phyloP scores from a whole-genome alignment of 2,329 filamentous ascomycete species.

The Paraphoma chrysanthemicola region DNA sequence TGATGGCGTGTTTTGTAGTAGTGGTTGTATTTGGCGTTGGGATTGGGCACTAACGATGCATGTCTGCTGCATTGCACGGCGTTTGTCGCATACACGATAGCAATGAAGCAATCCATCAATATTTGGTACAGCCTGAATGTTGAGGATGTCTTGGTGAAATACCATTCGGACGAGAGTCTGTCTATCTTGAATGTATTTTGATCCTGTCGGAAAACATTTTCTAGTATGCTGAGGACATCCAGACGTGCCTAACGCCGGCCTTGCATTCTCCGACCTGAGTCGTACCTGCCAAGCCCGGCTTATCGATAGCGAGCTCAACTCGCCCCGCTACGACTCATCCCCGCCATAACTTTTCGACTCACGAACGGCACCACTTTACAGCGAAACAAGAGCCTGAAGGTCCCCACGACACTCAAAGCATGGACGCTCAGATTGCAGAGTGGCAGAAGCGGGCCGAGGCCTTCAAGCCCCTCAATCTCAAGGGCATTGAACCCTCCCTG shows the following conservation, averaged over 20 bases:
- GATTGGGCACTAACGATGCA: neutral
- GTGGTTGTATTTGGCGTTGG: neutral
- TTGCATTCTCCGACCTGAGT: neutral
- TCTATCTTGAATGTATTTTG: neutral
- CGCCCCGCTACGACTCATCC: constrained; percentile 15
- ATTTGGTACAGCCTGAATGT: neutral
- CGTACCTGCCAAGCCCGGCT: constrained; percentile 5
- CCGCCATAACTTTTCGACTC: constrained; percentile 16
- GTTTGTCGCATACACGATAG: constrained; percentile 18
- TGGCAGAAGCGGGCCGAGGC: constrained; percentile 63
- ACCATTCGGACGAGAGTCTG: neutral
- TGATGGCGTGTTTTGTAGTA: neutral
- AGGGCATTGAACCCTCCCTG: constrained; percentile 77
- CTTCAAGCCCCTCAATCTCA: constrained; percentile 74
- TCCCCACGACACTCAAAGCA: constrained; percentile 13
- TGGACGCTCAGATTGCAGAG: constrained; percentile 55
- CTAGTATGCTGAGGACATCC: neutral
- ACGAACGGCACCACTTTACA: neutral
- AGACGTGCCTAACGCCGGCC: neutral
- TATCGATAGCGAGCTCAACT: neutral
- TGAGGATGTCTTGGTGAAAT: neutral
- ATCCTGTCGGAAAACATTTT: neutral
- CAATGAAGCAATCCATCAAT: neutral
- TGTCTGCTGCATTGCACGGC: constrained; percentile 7
- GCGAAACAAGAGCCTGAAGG: neutral